Evolutionary conservation across 495 filamentous ascomycete genomes (phyloP).

Genomic region (Penicillium desertorum): DNA sequence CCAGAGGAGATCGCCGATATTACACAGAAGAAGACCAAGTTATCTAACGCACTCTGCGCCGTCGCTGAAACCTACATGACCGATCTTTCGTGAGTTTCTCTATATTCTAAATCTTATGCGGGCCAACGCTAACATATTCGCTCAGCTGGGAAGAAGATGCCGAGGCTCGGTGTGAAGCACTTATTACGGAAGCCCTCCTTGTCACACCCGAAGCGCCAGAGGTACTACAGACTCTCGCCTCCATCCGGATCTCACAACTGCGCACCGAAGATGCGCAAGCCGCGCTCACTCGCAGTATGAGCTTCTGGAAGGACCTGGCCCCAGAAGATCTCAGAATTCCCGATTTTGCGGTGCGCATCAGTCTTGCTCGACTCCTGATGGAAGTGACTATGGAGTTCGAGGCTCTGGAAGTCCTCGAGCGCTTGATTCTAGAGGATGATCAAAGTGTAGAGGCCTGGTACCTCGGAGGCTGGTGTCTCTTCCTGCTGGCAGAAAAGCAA

Average conservation of each 20-base stretch:
- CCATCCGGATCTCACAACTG: slow-evolving; percentile 84
- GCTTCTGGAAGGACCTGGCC: slow-evolving; percentile 72
- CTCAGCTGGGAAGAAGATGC: slow-evolving; percentile 81
- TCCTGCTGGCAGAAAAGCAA: slow-evolving; percentile 70
- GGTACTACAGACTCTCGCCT: slow-evolving; percentile 89
- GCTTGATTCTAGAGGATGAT: slow-evolving; percentile 84
- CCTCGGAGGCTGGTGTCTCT: slow-evolving; percentile 87
- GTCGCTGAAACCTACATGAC: slow-evolving; percentile 98
- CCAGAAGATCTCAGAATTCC: slow-evolving; percentile 66
- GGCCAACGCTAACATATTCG: slow-evolving; percentile 8
- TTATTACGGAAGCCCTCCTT: slow-evolving; percentile 82
- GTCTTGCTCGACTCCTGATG: slow-evolving; percentile 79
- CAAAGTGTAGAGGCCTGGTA: slow-evolving; percentile 95
- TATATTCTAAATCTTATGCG: neutral
- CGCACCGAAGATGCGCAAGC: slow-evolving; percentile 73
- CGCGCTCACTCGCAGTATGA: slow-evolving; percentile 73
- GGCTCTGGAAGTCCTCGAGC: slow-evolving; percentile 80
- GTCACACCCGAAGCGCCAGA: slow-evolving; percentile 73
- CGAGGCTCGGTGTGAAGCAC: slow-evolving; percentile 76
- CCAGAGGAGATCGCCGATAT: slow-evolving; percentile 45
- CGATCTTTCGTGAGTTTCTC: slow-evolving; percentile 65
- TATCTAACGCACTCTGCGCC: slow-evolving; percentile 84
- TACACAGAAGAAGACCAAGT: slow-evolving; percentile 70
- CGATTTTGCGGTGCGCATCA: slow-evolving; percentile 79
- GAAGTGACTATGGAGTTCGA: slow-evolving; percentile 83